phyloP scores from a whole-genome alignment of 768 basidiomycete species.

The Psilocybe cubensis region DNA sequence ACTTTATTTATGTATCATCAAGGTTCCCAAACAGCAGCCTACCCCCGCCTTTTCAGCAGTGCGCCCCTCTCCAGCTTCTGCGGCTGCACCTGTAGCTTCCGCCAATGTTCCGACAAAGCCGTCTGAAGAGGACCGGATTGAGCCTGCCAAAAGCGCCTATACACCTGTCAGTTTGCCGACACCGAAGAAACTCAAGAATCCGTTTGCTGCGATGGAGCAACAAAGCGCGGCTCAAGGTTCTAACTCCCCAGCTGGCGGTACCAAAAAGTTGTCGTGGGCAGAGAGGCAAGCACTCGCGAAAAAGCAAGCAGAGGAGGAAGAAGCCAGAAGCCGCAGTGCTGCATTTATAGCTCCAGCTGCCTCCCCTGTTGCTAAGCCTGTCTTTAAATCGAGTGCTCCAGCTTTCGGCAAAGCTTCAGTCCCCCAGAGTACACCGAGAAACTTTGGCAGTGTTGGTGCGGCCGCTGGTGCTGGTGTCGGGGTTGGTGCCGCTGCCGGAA shows the following conservation, averaged over 20 bases:
- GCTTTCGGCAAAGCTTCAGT: conserved; percentile 49
- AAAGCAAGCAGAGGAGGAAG: conserved; percentile 83
- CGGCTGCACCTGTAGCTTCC: conserved; percentile 36
- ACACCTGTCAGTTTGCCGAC: conserved; percentile 84
- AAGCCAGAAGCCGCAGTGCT: conserved; percentile 61
- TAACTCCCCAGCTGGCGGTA: conserved; percentile 35
- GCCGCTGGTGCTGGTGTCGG: conserved; percentile 36
- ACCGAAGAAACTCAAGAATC: conserved; percentile 88
- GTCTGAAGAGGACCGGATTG: conserved; percentile 80
- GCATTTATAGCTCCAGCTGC: conserved; percentile 44
- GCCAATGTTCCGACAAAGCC: conserved; percentile 67
- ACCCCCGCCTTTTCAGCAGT: conserved; percentile 24
- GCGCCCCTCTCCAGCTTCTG: conserved; percentile 18
- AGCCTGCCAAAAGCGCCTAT: conserved; percentile 85
- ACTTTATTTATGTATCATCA: background rate
- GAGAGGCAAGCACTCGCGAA: conserved; percentile 93
- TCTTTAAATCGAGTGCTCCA: conserved; percentile 50
- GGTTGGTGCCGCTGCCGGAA: conserved; percentile 37
- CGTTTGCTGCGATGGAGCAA: conserved; percentile 67
- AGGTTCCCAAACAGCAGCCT: conserved; percentile 20
- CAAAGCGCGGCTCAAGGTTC: conserved; percentile 38
- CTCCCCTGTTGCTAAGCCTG: conserved; percentile 34
- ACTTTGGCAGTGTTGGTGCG: conserved; percentile 44
- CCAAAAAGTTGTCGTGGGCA: conserved; percentile 91
- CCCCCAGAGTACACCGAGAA: conserved; percentile 38